Conservation (phyloP, 116 monocot genomes). For the Posidonia oceanica region DNA sequence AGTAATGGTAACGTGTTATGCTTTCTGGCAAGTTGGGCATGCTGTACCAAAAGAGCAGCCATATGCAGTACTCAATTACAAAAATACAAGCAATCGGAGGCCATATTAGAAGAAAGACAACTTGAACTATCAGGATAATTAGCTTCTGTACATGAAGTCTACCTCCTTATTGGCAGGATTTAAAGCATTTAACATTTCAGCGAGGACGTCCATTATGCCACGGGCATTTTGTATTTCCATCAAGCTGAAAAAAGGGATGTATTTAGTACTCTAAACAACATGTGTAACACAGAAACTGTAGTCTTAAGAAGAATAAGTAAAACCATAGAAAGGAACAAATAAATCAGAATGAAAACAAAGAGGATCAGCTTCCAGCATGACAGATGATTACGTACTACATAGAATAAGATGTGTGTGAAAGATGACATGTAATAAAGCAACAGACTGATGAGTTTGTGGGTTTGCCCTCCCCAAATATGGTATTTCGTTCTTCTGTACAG, state of each 20-base stretch:
- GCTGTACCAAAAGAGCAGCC: no score
- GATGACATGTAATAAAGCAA: no score
- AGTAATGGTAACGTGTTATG: no score
- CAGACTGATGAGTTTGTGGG: no score
- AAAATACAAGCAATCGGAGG: no score
- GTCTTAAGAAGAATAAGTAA: not conserved
- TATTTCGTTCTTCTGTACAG: no score
- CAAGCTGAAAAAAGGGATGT: slow-evolving; percentile 29
- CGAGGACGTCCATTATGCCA: slow-evolving; percentile 85
- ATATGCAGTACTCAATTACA: no score
- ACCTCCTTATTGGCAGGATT: slow-evolving; percentile 93
- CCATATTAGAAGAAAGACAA: not conserved
- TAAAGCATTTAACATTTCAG: slow-evolving; percentile 87
- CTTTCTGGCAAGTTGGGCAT: no score
- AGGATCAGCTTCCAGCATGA: not conserved
- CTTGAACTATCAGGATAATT: not conserved
- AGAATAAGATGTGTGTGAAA: no score
- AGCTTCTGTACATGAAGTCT: not conserved
- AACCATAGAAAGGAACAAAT: not conserved
- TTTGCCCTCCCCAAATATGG: no score
- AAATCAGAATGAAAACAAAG: not conserved
- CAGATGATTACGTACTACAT: no score
- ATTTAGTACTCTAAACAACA: not conserved
- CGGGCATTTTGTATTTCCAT: slow-evolving; percentile 93
- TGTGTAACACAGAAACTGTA: not conserved